Evolutionary conservation across 1,284 basidiomycete species (phyloP), one percentile per base, ranked within the genome.

Genomic region (Exsudoporus floridanus): DNA sequence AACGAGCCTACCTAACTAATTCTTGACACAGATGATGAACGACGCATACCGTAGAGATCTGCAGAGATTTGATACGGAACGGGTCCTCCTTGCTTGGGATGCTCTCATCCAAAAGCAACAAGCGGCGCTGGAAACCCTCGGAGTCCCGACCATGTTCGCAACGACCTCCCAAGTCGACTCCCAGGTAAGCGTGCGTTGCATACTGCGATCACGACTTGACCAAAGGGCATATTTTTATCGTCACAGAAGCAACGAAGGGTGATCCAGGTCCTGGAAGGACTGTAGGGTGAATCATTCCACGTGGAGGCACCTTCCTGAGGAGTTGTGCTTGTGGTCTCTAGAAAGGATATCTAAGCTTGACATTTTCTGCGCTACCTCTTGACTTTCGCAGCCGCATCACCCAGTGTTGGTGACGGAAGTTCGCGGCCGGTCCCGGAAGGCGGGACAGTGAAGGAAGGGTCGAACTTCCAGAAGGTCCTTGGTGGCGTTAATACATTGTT

Each of bases 31-130:
- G 84, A 82, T 77, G 76, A 73, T 89, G 61, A 77, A 77, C 46
- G 77, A 79, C 44, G 76, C 76, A n/a, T 82, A 83, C 67, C 79
- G 77, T 49, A 79, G 75, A 59, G 87, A 90, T 56, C 64, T 90
- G 37, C 69, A 68, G 30, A 79, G 75, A 57, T 90, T 90, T 62
- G 87, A 91, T 61, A 60, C 61, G 14, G 81, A 88, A 50, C 77
- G 84, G 39, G 83, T 77, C 10, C 65, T 90, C 7, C 74, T 80
- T 8, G 85, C 86, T 10, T 91, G 89, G 88, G 88, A 88, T 61
- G 79, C 78, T 21, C 74, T 92, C n/a, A 67, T 84, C 31, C 70
- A 78, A 45, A 81, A 80, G 59, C 89, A 92, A 66, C 89, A 92
- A 70, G 63, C 71, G 1, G 70, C 77, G 25, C 73, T 92, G 37